A percentile compares a stretch with the other conserved stretches of the same genome.
Conservation (phyloP, 768 basidiomycete genomes). For the Mycena latifolia region DNA sequence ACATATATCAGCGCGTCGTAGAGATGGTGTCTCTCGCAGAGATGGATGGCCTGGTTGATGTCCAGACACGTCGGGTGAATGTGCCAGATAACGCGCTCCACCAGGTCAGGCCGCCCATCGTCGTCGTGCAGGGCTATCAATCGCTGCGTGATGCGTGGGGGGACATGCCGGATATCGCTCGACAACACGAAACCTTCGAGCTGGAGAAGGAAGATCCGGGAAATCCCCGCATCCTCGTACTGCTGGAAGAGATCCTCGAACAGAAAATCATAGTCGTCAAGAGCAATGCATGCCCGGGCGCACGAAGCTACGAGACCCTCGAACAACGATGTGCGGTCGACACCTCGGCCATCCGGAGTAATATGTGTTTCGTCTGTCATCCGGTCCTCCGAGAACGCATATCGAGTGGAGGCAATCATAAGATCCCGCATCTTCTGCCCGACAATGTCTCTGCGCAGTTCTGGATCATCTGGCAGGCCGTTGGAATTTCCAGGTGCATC, state of each 20-base stretch:
- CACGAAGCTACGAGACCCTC: conserved; percentile 87
- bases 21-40: conserved; percentile 86
- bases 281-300: conserved; percentile 82
- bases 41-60: conserved; percentile 89
- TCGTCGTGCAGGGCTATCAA: conserved; percentile 85
- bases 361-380: conserved; percentile 91
- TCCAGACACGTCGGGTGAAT: conserved; percentile 93
- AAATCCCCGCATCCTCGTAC: conserved; percentile 88
- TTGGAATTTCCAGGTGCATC: conserved; percentile 89
- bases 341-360: conserved; percentile 87
- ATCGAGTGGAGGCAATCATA: conserved; percentile 88
- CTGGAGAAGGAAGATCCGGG: conserved; percentile 84
- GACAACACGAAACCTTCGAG: conserved; percentile 88
- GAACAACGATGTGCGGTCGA: conserved; percentile 92
- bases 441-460: conserved; percentile 72
- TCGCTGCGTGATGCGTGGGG: conserved; percentile 90
- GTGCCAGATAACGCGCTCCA: conserved; percentile 95
- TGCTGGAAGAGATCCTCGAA: conserved; percentile 95
- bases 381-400: conserved; percentile 95
- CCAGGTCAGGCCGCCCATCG: conserved; percentile 75
- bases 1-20: conserved; percentile 97
- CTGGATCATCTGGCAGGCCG: conserved; percentile 78
- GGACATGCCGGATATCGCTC: conserved; percentile 77
- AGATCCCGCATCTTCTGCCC: conserved; percentile 84
- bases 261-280: conserved; percentile 86